Conservation (phyloP, 2,329 filamentous ascomycete species). For the Neofusicoccum parvum region DNA sequence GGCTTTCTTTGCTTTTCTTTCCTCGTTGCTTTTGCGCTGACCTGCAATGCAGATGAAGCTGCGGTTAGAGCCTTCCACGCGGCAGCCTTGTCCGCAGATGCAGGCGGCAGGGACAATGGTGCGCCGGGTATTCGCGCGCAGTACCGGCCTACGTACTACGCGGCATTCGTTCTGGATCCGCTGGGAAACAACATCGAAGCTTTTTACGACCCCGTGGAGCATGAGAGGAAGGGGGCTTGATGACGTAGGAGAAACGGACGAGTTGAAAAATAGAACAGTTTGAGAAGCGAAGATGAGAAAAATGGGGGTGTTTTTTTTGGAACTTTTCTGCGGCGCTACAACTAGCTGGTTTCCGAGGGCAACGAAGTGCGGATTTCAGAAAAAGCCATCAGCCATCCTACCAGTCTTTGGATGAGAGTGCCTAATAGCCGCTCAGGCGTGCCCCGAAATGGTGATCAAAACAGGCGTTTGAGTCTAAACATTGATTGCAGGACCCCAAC, state of each 20-base stretch:
- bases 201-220: not conserved
- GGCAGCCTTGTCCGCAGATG: conserved; percentile 10
- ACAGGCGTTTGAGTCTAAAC: not conserved
- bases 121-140: conserved; percentile 29
- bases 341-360: not conserved
- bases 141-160: conserved; percentile 34
- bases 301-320: not conserved
- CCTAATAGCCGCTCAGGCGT: not conserved
- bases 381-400: no score
- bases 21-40: no score
- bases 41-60: not conserved
- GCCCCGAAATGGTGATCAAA: not conserved
- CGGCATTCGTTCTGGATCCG: conserved; percentile 32
- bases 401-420: no score
- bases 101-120: conserved; percentile 32
- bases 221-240: not conserved
- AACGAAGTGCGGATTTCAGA: not conserved
- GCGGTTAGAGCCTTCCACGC: conserved; percentile 12
- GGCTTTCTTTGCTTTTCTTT: no score
- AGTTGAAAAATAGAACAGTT: no score
- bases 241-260: no score
- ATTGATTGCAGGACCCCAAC: not conserved
- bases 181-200: conserved; percentile 18
- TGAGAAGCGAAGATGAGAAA: no score
- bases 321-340: not conserved